These are phyloP conservation scores for Juglanconis sp. DNA, from an alignment of 2,329 filamentous ascomycete genomes.

Conservation along the genomic window DNA sequence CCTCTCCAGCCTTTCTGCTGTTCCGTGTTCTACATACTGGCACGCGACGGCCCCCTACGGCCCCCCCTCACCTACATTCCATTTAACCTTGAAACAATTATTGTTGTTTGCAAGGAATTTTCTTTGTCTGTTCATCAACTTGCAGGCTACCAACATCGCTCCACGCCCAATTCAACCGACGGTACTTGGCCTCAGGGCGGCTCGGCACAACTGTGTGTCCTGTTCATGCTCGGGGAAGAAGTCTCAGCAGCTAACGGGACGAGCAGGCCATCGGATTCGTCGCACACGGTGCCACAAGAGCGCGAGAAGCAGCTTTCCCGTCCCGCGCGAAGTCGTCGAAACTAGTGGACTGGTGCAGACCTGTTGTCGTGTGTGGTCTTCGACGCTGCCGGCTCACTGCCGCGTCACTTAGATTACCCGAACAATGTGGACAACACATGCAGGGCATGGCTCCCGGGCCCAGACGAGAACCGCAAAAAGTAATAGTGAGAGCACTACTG, in stretches of 20 bases:
- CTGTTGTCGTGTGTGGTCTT: constrained; percentile 11
- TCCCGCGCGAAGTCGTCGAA: constrained; percentile 12
- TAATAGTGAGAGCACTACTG: constrained; percentile 12
- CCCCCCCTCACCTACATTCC: too few species aligned
- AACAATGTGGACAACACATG: constrained; percentile 15
- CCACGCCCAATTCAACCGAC: not conserved
- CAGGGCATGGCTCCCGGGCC: constrained; percentile 9
- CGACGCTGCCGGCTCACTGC: not conserved
- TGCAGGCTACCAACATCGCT: not conserved
- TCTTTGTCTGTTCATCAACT: not conserved
- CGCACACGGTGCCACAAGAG: constrained; percentile 10
- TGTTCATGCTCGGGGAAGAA: not conserved
- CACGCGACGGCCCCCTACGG: not conserved
- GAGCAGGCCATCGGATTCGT: constrained; percentile 8
- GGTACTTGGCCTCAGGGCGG: not conserved
- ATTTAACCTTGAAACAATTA: too few species aligned
- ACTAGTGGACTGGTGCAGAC: constrained; percentile 17
- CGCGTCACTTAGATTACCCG: constrained; percentile 9
- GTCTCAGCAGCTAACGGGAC: constrained; percentile 13
- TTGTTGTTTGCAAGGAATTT: not conserved
- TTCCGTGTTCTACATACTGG: not conserved
- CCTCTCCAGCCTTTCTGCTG: not conserved
- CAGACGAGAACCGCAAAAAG: constrained; percentile 15
- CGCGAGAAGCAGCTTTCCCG: constrained; percentile 16
- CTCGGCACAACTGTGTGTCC: constrained; percentile 4